Conservation (phyloP, 495 filamentous ascomycete species). For the Xylaria curta region DNA sequence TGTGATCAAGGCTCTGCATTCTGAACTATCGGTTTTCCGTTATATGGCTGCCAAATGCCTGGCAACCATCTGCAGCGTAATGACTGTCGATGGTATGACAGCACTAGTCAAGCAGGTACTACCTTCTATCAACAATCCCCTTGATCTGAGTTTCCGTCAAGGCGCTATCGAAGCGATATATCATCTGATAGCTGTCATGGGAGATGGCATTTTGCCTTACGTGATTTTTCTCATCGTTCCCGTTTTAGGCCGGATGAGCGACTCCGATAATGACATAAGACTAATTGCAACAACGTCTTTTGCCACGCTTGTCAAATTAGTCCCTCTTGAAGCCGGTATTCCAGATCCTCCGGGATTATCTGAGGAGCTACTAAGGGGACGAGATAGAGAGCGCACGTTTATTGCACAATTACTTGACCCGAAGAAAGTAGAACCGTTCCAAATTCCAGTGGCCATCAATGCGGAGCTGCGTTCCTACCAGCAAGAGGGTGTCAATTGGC, state of each 20-base stretch:
- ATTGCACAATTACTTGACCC: slow-evolving; percentile 95
- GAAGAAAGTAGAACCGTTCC: slow-evolving; percentile 92
- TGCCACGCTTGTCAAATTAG: slow-evolving; percentile 95
- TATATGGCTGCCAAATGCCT: slow-evolving; percentile 98
- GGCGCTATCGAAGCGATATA: slow-evolving; percentile 95
- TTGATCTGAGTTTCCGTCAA: slow-evolving; percentile 86
- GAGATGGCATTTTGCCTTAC: slow-evolving; percentile 92
- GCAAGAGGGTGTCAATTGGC: slow-evolving; percentile 98
- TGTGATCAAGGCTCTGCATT: slow-evolving; percentile 84
- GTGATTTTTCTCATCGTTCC: slow-evolving; percentile 99
- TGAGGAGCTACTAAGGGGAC: slow-evolving; percentile 81
- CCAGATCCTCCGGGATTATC: slow-evolving; percentile 95
- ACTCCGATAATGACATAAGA: slow-evolving; percentile 93
- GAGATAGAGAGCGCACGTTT: slow-evolving; percentile 92
- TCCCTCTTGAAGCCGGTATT: slow-evolving; percentile 97
- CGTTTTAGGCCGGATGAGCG: slow-evolving; percentile 97
- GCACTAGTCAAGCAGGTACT: slow-evolving; percentile 92
- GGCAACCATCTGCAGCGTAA: slow-evolving; percentile 95
- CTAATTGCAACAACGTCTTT: slow-evolving; percentile 96
- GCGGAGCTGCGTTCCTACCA: slow-evolving; percentile 95
- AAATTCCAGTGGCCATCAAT: slow-evolving; percentile 95
- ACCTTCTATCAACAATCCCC: slow-evolving; percentile 84
- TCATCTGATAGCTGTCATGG: slow-evolving; percentile 97
- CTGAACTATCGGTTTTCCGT: slow-evolving; percentile 84
- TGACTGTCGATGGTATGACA: slow-evolving; percentile 93